Percentiles rank a stretch among this genome's conserved stretches.
These are phyloP conservation scores for Leptosphaerulina australis DNA, from an alignment of 2,329 filamentous ascomycete species.

Conservation along the genomic window DNA sequence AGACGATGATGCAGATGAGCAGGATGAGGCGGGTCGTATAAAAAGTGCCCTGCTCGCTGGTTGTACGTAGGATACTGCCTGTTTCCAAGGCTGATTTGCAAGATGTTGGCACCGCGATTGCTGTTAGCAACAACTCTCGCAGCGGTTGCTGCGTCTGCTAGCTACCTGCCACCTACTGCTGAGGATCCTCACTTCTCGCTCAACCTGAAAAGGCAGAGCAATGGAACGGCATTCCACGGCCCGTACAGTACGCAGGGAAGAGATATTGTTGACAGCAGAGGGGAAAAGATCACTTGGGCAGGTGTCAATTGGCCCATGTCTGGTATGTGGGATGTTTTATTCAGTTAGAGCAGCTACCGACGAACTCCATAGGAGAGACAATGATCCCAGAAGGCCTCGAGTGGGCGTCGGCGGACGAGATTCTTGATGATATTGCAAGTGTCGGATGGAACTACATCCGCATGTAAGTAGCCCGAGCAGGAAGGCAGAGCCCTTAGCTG, in stretches of 20 bases:
- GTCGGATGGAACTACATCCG: conserved; percentile 68
- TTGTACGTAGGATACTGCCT: too few relatives aligned
- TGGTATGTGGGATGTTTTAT: conserved; percentile 20
- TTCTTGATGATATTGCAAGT: conserved; percentile 59
- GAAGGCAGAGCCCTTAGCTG: neutral
- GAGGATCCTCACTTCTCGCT: conserved; percentile 26
- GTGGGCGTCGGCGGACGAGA: conserved; percentile 58
- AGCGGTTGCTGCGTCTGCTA: conserved; percentile 23
- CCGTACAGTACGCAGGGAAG: conserved; percentile 46
- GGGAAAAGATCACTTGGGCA: conserved; percentile 61
- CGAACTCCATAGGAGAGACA: conserved; percentile 54
- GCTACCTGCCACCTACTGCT: conserved; percentile 24
- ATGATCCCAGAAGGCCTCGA: conserved; percentile 67
- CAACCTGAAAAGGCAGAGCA: conserved; percentile 29
- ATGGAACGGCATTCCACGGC: conserved; percentile 39
- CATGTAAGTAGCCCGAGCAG: conserved; percentile 27
- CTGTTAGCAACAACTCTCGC: conserved; percentile 28
- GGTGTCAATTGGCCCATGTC: conserved; percentile 65
- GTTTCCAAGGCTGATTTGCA: too few relatives aligned
- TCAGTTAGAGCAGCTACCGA: neutral
- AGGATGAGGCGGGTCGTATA: conserved; percentile 5
- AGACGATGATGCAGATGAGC: conserved; percentile 6
- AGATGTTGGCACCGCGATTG: conserved; percentile 29
- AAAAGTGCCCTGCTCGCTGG: neutral
- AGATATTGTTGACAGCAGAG: conserved; percentile 49